A percentile compares a stretch with the other conserved stretches of the same genome.
These are phyloP conservation scores for Achaetomiella virescens DNA, from an alignment of 495 filamentous ascomycete genomes.

Conservation along the genomic window DNA sequence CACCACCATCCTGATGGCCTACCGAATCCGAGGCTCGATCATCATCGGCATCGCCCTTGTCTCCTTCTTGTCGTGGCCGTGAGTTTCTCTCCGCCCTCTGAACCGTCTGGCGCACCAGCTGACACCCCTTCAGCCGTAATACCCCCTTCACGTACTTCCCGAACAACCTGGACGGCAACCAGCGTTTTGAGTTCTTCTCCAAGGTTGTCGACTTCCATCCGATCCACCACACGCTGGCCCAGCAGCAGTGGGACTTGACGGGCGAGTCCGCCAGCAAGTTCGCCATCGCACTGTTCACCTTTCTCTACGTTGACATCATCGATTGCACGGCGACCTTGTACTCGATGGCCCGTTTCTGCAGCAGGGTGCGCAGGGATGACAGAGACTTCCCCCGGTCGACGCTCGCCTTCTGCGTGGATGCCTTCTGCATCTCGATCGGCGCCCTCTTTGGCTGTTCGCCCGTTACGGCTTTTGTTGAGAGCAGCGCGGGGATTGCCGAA, in stretches of 20 bases:
- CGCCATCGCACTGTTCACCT: slow-evolving; percentile 71
- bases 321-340: slow-evolving; percentile 62
- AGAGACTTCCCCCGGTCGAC: slow-evolving; percentile 63
- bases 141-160: slow-evolving; percentile 77
- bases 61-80: slow-evolving; percentile 76
- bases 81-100: slow-evolving; percentile 16
- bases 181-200: slow-evolving; percentile 70
- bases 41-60: slow-evolving; percentile 78
- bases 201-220: slow-evolving; percentile 72
- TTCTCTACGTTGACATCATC: slow-evolving; percentile 80
- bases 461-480: slow-evolving; percentile 77
- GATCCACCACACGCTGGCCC: slow-evolving; percentile 57
- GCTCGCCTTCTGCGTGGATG: slow-evolving; percentile 59
- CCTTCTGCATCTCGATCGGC: slow-evolving; percentile 71
- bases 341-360: slow-evolving; percentile 75
- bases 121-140: slow-evolving; percentile 40
- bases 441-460: slow-evolving; percentile 69
- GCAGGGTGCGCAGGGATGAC: slow-evolving; percentile 49
- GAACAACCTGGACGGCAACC: slow-evolving; percentile 55
- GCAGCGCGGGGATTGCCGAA: slow-evolving; percentile 75
- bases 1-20: slow-evolving; percentile 72
- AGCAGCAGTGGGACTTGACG: slow-evolving; percentile 60
- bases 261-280: slow-evolving; percentile 52
- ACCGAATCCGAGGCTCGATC: slow-evolving; percentile 70
- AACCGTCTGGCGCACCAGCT: not conserved